phyloP scores from a whole-genome alignment of 2,329 filamentous ascomycete genomes.

The Pestalotiopsis sp. region DNA sequence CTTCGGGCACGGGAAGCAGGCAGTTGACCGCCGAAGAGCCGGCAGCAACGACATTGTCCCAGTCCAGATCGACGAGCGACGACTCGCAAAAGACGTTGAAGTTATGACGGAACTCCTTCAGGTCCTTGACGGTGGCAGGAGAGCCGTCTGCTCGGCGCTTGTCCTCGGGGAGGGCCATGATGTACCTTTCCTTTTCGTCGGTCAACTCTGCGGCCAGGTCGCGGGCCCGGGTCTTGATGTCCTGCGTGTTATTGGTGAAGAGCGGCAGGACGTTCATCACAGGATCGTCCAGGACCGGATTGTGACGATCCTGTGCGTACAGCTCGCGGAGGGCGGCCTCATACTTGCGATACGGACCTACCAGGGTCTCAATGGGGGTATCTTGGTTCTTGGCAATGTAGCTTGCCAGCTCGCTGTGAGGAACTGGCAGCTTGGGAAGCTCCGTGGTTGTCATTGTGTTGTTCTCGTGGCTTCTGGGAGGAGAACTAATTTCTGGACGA shows the following conservation, averaged over 20 bases:
- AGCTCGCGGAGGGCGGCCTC: slow-evolving; percentile 66
- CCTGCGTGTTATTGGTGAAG: slow-evolving; percentile 56
- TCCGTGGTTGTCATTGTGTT: slow-evolving; percentile 35
- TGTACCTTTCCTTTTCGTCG: slow-evolving; percentile 63
- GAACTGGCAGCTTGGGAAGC: slow-evolving; percentile 47
- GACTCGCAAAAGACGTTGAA: slow-evolving; percentile 82
- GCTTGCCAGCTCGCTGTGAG: slow-evolving; percentile 43
- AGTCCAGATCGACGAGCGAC: slow-evolving; percentile 73
- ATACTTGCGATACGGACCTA: slow-evolving; percentile 67
- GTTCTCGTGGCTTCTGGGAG: neutral
- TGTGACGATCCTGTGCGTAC: slow-evolving; percentile 67
- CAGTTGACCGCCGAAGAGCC: slow-evolving; percentile 81
- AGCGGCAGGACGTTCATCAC: slow-evolving; percentile 66
- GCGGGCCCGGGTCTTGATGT: slow-evolving; percentile 64
- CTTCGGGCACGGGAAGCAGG: slow-evolving; percentile 67
- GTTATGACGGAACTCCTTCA: slow-evolving; percentile 75
- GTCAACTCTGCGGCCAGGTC: slow-evolving; percentile 56
- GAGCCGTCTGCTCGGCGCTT: slow-evolving; percentile 63
- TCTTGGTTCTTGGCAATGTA: slow-evolving; percentile 58
- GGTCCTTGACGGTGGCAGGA: slow-evolving; percentile 64
- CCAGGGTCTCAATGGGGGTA: slow-evolving; percentile 54
- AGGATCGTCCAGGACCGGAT: slow-evolving; percentile 56
- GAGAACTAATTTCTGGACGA: no score
- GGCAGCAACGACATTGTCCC: slow-evolving; percentile 79
- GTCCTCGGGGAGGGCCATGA: slow-evolving; percentile 65